Conservation (phyloP, 2,329 filamentous ascomycete genomes). For the Colletotrichum caudatum region DNA sequence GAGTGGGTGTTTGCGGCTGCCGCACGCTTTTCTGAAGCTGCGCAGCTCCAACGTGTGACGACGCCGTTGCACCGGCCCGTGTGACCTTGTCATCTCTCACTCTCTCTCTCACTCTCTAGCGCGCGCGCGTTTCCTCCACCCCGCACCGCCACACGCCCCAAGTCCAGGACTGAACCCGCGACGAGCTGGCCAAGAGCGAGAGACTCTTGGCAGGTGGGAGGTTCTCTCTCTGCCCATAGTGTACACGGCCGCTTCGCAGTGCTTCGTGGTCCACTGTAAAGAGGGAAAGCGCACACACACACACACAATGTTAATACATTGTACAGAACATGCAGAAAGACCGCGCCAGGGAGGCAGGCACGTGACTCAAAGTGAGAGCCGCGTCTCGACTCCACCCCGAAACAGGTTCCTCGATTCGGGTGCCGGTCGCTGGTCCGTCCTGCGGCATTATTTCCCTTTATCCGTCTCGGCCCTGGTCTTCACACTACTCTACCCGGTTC, state of each 20-base stretch:
- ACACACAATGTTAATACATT: too few relatives aligned
- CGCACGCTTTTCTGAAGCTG: background rate
- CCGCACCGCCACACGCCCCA: background rate
- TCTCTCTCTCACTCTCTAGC: constrained; percentile 16
- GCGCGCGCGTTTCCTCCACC: background rate
- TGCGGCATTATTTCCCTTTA: background rate
- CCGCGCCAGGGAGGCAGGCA: too few relatives aligned
- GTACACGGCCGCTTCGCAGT: too few relatives aligned
- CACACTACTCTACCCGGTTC: background rate
- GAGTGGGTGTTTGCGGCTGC: constrained; percentile 1
- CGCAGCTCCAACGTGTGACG: constrained; percentile 21
- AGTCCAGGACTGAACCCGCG: background rate
- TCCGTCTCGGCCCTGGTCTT: background rate
- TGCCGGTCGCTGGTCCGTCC: background rate
- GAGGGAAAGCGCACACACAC: too few relatives aligned
- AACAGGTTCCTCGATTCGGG: background rate
- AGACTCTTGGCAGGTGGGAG: too few relatives aligned
- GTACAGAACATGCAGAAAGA: too few relatives aligned
- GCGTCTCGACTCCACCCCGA: constrained; percentile 16
- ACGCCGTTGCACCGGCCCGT: constrained; percentile 19
- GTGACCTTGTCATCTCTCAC: constrained; percentile 5
- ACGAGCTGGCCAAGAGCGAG: background rate
- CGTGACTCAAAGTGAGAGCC: constrained; percentile 1
- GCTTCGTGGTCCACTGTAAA: too few relatives aligned
- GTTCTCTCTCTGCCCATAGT: too few relatives aligned